Evolutionary conservation across 176 grass and related monocot species (phyloP), one percentile per base, ranked within the genome.

Genomic region (Ampelocalamus luodianensis): DNA sequence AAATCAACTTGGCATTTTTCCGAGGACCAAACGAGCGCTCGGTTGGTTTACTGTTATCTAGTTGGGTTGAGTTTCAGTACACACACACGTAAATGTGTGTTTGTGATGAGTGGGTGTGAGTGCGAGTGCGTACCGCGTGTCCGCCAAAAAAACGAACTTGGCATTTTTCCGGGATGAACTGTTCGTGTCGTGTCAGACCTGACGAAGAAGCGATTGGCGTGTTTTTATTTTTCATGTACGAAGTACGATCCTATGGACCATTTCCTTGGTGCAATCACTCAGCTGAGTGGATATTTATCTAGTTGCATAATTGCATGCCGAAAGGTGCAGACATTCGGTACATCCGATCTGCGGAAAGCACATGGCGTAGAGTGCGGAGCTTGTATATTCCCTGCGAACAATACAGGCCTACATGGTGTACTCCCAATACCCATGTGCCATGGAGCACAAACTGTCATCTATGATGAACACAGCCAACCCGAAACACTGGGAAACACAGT

Each of bases 331-430:
- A 60, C 58, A 10, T 44, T 56, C 11, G 49, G 36, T 43, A 32
- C 24, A 34, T 17, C 40, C 4, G 10, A 59, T 48, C 53, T 60
- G 38, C 4, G 5, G 1, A 7, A 24, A 2, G n/a, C 68, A 3
- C 20, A 44, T 45, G 68, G 0, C 44, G 39, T 69, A n/a, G 16
- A 53, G 50, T 5, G 12, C 2, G 10, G 1, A 24, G 4, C 17
- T 24, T 71, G n/a, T 71, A 45, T 71, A 71, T 46, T 71, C 40
- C 68, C 67, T 23, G 37, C 37, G 42, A 68, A 68, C 23, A 39
- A 37, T 22, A 65, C 10, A 22, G 1, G 32, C 32, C 32, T 34
- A 43, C 38, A 69, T 22, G 4, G 6, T 40, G 22, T 44, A 23
- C 11, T 24, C 16, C 17, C 16, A 54, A 17, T 54, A 20, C 51